Evolutionary conservation across 2,329 filamentous ascomycete species (phyloP).

Genomic region (Hyphodiscus sp.): DNA sequence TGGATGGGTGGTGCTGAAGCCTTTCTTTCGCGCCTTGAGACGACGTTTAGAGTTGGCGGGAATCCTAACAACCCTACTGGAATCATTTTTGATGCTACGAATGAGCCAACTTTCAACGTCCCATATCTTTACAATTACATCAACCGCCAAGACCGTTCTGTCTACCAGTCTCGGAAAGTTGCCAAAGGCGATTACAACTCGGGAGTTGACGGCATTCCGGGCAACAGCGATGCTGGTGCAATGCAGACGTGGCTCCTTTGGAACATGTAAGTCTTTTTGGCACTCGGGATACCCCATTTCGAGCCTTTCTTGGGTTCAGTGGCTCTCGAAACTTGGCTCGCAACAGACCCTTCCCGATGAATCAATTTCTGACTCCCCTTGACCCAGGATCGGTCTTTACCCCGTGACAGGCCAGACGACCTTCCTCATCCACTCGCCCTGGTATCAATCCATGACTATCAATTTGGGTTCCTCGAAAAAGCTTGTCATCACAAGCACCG

Average conservation of each 20-base stretch:
- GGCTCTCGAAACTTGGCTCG: conserved; percentile 63
- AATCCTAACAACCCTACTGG: conserved; percentile 3
- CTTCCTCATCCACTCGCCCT: conserved; percentile 59
- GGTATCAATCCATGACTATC: conserved; percentile 54
- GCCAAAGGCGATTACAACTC: conserved; percentile 3
- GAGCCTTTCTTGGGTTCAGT: conserved; percentile 29
- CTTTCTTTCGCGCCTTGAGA: conserved; percentile 41
- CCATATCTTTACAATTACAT: conserved; percentile 56
- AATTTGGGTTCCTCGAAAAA: conserved; percentile 47
- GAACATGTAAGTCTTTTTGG: no score
- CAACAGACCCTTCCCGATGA: conserved; percentile 47
- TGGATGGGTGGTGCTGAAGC: conserved; percentile 40
- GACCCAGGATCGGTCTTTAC: conserved; percentile 63
- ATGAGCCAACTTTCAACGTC: conserved; percentile 44
- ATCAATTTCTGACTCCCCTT: conserved; percentile 53
- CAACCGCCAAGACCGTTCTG: conserved; percentile 14
- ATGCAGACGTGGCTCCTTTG: conserved; percentile 67
- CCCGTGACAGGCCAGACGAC: conserved; percentile 63
- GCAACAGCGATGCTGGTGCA: conserved; percentile 56
- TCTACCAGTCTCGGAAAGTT: conserved; percentile 2
- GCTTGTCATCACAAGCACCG: conserved; percentile 47
- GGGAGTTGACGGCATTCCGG: conserved; percentile 32
- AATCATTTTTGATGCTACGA: conserved; percentile 52
- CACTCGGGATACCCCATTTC: no score
- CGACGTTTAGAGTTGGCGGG: conserved; percentile 37